phyloP scores from a whole-genome alignment of 768 basidiomycete genomes.

The Serendipita sp. region DNA sequence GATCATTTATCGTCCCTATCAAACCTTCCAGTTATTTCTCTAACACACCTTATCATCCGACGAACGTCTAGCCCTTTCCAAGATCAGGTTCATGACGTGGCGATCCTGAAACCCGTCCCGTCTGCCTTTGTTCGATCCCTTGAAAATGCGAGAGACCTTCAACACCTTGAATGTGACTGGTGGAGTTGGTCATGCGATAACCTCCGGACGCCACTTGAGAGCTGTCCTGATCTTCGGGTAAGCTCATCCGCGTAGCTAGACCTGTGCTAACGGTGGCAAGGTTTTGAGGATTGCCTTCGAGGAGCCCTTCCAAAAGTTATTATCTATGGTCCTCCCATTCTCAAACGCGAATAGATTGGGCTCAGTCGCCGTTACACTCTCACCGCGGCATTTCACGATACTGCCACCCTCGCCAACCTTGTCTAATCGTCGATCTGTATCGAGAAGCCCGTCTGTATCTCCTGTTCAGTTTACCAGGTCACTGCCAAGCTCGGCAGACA shows the following conservation, averaged over 20 bases:
- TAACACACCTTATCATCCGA: constrained; percentile 18
- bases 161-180: constrained; percentile 24
- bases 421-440: background rate
- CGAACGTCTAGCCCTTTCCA: constrained; percentile 16
- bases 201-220: constrained; percentile 21
- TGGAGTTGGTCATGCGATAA: constrained; percentile 22
- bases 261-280: constrained; percentile 12
- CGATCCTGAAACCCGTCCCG: constrained; percentile 19
- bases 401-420: constrained; percentile 16
- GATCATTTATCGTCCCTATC: constrained; percentile 24
- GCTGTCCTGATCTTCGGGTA: constrained; percentile 20
- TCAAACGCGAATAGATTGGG: constrained; percentile 18
- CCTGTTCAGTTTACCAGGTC: background rate
- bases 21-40: constrained; percentile 16
- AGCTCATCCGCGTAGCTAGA: constrained; percentile 6
- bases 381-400: constrained; percentile 19
- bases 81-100: constrained; percentile 17
- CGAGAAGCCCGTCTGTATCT: background rate
- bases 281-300: constrained; percentile 20
- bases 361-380: constrained; percentile 19
- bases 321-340: constrained; percentile 20
- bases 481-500: background rate
- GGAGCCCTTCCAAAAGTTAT: constrained; percentile 23
- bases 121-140: constrained; percentile 18
- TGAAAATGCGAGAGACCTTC: constrained; percentile 15